These are phyloP conservation scores for Melaleuca alternifolia DNA, from an alignment of 345 rosid genomes.

Conservation along the genomic window DNA sequence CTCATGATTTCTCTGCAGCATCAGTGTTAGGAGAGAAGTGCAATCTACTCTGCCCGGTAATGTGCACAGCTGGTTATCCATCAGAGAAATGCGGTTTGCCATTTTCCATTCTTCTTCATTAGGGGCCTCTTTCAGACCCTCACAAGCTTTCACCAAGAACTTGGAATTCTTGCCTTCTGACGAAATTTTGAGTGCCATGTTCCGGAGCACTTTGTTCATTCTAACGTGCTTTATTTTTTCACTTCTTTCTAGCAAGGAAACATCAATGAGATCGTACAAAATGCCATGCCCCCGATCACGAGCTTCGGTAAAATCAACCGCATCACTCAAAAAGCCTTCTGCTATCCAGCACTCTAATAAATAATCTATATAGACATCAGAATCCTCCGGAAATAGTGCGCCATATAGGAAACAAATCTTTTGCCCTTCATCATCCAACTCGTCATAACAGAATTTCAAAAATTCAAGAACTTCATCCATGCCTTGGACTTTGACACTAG, in stretches of 20 bases:
- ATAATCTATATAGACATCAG: slow-evolving; percentile 9
- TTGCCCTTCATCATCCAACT: slow-evolving; percentile 7
- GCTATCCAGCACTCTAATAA: slow-evolving; percentile 21
- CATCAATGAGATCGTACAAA: slow-evolving; percentile 9
- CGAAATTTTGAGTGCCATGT: no score
- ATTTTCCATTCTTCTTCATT: slow-evolving; percentile 2
- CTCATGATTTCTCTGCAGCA: slow-evolving; percentile 7
- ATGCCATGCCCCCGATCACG: slow-evolving; percentile 11
- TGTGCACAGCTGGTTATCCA: slow-evolving; percentile 2
- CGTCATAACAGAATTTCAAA: slow-evolving; percentile 13
- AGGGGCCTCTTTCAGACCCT: no score
- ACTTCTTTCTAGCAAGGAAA: slow-evolving; percentile 3
- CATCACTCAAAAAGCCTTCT: slow-evolving; percentile 10
- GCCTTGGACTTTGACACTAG: neutral
- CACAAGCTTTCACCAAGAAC: no score
- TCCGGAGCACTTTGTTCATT: no score
- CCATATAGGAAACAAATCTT: slow-evolving; percentile 20
- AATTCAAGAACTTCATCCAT: slow-evolving; percentile 19
- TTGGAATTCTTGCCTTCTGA: no score
- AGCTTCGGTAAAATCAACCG: neutral
- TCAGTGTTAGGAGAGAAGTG: slow-evolving; percentile 2
- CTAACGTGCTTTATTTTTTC: slow-evolving; percentile 6
- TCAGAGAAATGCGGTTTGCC: slow-evolving; percentile 12
- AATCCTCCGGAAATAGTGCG: slow-evolving; percentile 11
- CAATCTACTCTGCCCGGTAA: slow-evolving; percentile 12